phyloP scores from a whole-genome alignment of 768 basidiomycete species.

The Hygrocybe punicea region DNA sequence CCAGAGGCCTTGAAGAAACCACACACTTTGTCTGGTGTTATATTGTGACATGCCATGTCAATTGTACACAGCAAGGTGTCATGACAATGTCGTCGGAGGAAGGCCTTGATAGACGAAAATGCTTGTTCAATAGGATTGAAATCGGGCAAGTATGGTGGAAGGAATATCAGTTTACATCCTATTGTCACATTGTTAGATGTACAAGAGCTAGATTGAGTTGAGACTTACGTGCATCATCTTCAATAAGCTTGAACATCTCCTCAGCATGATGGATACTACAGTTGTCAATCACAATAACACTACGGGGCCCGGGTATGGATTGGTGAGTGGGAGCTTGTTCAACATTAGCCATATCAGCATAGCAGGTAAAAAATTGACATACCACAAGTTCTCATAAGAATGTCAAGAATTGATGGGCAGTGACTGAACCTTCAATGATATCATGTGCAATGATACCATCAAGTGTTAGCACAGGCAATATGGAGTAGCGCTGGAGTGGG shows the following conservation, averaged over 20 bases:
- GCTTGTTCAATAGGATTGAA: constrained; percentile 36
- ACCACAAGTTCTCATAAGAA: constrained; percentile 32
- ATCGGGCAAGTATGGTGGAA: constrained; percentile 35
- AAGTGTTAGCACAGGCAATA: constrained; percentile 27
- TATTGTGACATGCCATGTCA: constrained; percentile 10
- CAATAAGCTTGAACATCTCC: constrained; percentile 29
- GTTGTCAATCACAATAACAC: constrained; percentile 42
- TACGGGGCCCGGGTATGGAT: constrained; percentile 34
- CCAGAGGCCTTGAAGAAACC: constrained; percentile 15
- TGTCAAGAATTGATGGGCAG: constrained; percentile 26
- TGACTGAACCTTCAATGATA: constrained; percentile 37
- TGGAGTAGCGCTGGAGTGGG: constrained; percentile 9
- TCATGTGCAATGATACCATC: constrained; percentile 33
- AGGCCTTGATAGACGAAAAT: constrained; percentile 31
- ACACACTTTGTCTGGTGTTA: constrained; percentile 14
- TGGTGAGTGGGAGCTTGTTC: constrained; percentile 4
- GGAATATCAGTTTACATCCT: constrained; percentile 15
- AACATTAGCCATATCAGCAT: constrained; percentile 6
- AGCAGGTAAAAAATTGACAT: constrained; percentile 5
- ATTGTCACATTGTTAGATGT: not conserved
- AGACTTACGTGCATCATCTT: constrained; percentile 24
- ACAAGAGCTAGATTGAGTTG: not conserved
- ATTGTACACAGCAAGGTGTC: constrained; percentile 1
- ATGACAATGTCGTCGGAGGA: constrained; percentile 12
- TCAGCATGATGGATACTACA: constrained; percentile 40